A percentile compares a stretch with the other conserved stretches of the same genome.
Evolutionary conservation across 495 filamentous ascomycete species (phyloP).

Genomic region (Penicillium lagena): DNA sequence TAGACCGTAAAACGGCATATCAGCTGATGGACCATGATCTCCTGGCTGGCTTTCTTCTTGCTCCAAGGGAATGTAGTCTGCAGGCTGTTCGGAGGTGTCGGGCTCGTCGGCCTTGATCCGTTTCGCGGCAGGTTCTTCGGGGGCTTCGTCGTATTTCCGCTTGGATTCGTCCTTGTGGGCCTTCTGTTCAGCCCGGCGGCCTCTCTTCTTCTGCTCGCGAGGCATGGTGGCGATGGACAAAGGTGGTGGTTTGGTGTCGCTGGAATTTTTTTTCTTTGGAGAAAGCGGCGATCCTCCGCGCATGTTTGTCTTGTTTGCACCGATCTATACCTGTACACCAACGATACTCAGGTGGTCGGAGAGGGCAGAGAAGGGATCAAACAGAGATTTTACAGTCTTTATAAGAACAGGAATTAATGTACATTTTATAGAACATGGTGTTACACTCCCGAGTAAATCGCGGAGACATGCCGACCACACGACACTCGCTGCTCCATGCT

Average conservation of each 20-base stretch:
- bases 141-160: conserved; percentile 34
- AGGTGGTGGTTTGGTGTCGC: conserved; percentile 1
- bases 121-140: conserved; percentile 32
- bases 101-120: conserved; percentile 27
- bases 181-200: conserved; percentile 54
- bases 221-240: conserved; percentile 27
- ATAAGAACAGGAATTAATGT: conserved; percentile 1
- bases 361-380: no score
- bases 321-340: no score
- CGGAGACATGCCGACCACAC: conserved; percentile 79
- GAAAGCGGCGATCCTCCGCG: conserved; percentile 40
- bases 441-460: conserved; percentile 58
- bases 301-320: conserved; percentile 28
- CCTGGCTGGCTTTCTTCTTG: conserved; percentile 7
- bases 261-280: conserved; percentile 34
- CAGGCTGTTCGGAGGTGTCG: conserved; percentile 11
- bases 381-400: background rate
- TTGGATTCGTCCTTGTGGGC: conserved; percentile 36
- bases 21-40: conserved; percentile 15
- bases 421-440: background rate
- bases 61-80: conserved; percentile 34
- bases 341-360: background rate
- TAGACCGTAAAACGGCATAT: conserved; percentile 77
- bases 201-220: conserved; percentile 60
- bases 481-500: conserved; percentile 82